These are phyloP conservation scores for Macaranga tanarius DNA, from an alignment of 441 rosid genomes.

Conservation along the genomic window DNA sequence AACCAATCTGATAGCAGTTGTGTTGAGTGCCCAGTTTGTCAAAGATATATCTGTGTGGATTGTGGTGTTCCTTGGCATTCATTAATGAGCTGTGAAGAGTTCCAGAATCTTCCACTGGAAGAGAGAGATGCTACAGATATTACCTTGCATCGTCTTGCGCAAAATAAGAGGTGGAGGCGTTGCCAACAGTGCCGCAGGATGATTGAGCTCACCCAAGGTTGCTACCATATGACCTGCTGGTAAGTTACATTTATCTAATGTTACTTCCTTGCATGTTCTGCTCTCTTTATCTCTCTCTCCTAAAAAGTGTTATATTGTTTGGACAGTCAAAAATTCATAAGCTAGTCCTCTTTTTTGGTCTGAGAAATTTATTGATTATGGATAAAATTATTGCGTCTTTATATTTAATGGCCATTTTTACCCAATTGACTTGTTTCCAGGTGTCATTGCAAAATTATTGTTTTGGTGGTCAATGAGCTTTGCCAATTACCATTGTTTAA, in stretches of 20 bases:
- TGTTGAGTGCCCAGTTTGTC: slow-evolving; percentile 82
- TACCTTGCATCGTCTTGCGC: slow-evolving; percentile 78
- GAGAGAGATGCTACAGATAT: slow-evolving; percentile 80
- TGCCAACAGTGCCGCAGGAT: slow-evolving; percentile 92
- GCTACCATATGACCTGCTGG: slow-evolving; percentile 96
- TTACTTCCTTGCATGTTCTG: background rate
- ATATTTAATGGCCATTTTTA: background rate
- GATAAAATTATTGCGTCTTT: background rate
- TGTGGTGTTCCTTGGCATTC: slow-evolving; percentile 96
- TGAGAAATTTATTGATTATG: background rate
- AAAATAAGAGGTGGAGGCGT: slow-evolving; percentile 84
- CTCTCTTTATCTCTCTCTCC: background rate
- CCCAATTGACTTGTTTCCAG: background rate
- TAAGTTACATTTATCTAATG: slow-evolving; percentile 34
- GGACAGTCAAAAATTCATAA: background rate
- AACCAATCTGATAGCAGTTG: slow-evolving; percentile 68
- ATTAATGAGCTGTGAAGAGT: slow-evolving; percentile 82
- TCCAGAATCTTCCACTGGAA: slow-evolving; percentile 72
- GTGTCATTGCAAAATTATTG: background rate
- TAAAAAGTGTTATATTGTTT: background rate
- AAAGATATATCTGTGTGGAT: slow-evolving; percentile 75
- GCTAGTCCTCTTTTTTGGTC: background rate
- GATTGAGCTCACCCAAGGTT: slow-evolving; percentile 90
- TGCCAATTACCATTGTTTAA: background rate
- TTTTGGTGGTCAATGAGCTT: background rate